phyloP scores from a whole-genome alignment of 176 grass and related monocot genomes.

The Carex kokanica region DNA sequence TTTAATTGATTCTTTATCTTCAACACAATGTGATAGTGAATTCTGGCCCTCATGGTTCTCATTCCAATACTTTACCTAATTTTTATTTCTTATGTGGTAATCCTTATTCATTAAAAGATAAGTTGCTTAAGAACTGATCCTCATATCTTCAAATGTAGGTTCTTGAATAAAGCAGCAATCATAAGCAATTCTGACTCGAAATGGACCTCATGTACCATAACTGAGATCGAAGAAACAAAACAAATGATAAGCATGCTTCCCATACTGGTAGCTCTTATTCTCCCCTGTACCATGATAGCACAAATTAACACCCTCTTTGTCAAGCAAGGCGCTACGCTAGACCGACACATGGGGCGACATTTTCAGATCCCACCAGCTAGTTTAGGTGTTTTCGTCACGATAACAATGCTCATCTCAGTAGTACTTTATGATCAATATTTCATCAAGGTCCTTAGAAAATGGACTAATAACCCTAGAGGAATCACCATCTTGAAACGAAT shows the following conservation, averaged over 20 bases:
- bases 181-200: conserved; percentile 5
- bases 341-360: conserved; percentile 42
- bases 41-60: not conserved
- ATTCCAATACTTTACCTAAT: not conserved
- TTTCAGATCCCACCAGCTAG: conserved; percentile 62
- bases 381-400: conserved; percentile 48
- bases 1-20: too few species aligned
- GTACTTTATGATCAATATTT: conserved; percentile 55
- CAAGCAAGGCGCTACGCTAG: conserved; percentile 60
- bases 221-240: conserved; percentile 76
- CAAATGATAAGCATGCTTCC: conserved; percentile 58
- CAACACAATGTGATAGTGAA: not conserved
- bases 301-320: conserved; percentile 70
- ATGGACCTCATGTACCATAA: conserved; percentile 51
- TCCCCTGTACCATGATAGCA: conserved; percentile 66
- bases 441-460: conserved; percentile 31
- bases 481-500: conserved; percentile 81
- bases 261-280: conserved; percentile 47
- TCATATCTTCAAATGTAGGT: conserved; percentile 26
- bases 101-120: too few species aligned
- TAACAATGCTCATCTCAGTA: conserved; percentile 61
- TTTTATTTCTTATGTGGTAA: not conserved
- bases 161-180: conserved; percentile 66
- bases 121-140: not conserved
- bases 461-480: conserved; percentile 73